Base-by-base conservation (phyloP, 2,329 filamentous ascomycete species). In the Davidsoniella neocaledoniae region DNA sequence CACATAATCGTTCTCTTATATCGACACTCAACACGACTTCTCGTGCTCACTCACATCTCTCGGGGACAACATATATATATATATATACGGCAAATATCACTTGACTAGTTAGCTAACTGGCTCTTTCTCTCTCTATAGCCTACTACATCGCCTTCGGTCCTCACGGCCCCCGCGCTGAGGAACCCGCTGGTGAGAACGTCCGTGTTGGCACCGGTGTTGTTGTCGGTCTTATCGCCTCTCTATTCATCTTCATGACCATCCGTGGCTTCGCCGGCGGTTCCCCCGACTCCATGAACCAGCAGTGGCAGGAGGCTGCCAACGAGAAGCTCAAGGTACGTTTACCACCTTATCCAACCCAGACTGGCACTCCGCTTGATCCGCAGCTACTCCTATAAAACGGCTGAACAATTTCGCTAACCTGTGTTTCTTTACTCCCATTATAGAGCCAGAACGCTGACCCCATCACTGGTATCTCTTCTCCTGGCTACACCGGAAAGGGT, bases 141-240 rank as follows among this genome's bases (percentile, higher is more conserved):
- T 98, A 96, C 79, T 98, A 85, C 82, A 94, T 98, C 63, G 88
- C 91, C 58, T 98, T 98, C 65, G 91, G 91, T 57, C 81, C 88
- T 63, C 91, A 98, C 69, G 91, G 91, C 53, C 91, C 91, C 60
- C 90, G 91, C 60, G 81, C 90, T 58, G 71, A 74, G 55, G 67
- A 83, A 58, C 86, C 90, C 55, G 83, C 91, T 57, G 90, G 86
- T 61, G 90, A 95, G 75, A 75, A 74, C 67, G 76, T 77, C 68
- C 88, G 81, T 66, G 73, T 96, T 59, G 74, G 83, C 62, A 70
- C 79, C 63, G 84, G 87, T 68, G 81, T 85, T 52, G 63, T 72
- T 54, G 65, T 81, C 60, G 83, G 85, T 61, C 61, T 93, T 57
- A 71, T 68, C 55, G 74, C 72, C 60, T 81, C 81, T 57, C 67